Base-by-base conservation (phyloP, 1,284 basidiomycete genomes). In the Sanghuangporus sanghuang region DNA sequence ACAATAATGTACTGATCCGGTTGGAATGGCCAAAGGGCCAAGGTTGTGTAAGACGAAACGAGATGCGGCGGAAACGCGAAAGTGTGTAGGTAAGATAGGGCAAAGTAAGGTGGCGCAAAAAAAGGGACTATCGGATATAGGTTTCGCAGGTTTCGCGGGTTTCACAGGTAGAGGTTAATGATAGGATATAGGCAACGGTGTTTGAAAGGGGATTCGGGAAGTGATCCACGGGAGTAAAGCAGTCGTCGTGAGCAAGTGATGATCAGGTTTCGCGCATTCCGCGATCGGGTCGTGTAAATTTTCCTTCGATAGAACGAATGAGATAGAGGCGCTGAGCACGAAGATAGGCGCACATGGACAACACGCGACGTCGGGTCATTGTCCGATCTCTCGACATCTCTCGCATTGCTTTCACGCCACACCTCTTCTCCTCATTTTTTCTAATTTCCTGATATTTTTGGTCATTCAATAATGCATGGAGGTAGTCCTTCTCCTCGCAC, bases 401-500 rank as follows among this genome's bases (percentile, higher is more conserved):
- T 32, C 27, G 27, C 27, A 3, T 32, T 32, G 27, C 27, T 32
- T 3, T 32, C 27, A 32, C 27, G 6, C 27, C 23, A 52, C 18
- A 32, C 2, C 7, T 32, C 27, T 52, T 23, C 18, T 38, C 32
- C 23, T 6, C 35, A n/a, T n/a, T 16, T 14, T 12, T 35, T 54
- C 32, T 32, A 16, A 35, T 14, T 16, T 38, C 38, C 23, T 54
- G 32, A 6, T 54, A 16, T 18, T 9, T 12, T 54, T 38, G 32
- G 32, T 23, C 14, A n/a, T 16, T 46, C 39, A 61, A 40, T 55
- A 61, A 18, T 61, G 60, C 60, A 61, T 46, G 8, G 60, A 61
- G 4, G 50, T 56, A 5, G 60, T 61, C 16, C 60, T 36, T 23
- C 60, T 44, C 14, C 60, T 27, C 6, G 21, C 27, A 9, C 52